phyloP scores from a whole-genome alignment of 148 eudicot genomes.

The Selenicereus undatus region DNA sequence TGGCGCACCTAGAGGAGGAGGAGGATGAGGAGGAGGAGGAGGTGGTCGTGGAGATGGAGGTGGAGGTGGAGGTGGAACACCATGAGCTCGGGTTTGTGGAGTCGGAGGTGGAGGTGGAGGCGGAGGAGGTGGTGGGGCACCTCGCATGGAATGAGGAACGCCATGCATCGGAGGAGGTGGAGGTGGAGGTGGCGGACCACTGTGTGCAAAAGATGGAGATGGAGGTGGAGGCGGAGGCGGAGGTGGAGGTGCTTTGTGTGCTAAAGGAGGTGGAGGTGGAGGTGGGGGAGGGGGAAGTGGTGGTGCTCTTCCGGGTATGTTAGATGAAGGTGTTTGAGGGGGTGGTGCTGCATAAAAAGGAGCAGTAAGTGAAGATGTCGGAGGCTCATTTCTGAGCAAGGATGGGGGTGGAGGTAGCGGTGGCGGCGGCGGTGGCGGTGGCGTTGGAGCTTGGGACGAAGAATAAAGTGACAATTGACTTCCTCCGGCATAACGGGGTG shows the following conservation, averaged over 20 bases:
- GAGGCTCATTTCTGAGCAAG: no score
- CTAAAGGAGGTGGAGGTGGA: constrained; percentile 18
- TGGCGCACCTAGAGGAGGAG: no score
- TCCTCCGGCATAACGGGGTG: constrained; percentile 12
- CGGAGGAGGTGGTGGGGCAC: no score
- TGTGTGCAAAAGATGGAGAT: neutral
- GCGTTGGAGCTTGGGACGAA: constrained; percentile 5
- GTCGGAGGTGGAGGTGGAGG: constrained; percentile 47
- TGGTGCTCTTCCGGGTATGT: neutral
- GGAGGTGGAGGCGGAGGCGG: constrained; percentile 30
- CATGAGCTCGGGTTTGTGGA: constrained; percentile 8
- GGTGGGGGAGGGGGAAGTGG: constrained; percentile 17
- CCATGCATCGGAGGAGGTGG: constrained; percentile 1
- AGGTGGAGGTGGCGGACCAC: no score
- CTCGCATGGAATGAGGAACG: constrained; percentile 15
- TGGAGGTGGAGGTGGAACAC: no score
- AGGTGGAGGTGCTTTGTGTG: constrained; percentile 19
- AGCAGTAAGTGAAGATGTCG: no score
- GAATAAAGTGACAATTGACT: neutral
- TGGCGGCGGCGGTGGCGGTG: constrained; percentile 14
- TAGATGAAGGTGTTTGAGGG: constrained; percentile 3
- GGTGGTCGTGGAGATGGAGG: no score
- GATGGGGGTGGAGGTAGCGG: constrained; percentile 5
- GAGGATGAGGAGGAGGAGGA: no score
- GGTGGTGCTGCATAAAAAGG: neutral